Base-by-base conservation (phyloP, 1,284 basidiomycete species). In the Rhizoctonia solani region DNA sequence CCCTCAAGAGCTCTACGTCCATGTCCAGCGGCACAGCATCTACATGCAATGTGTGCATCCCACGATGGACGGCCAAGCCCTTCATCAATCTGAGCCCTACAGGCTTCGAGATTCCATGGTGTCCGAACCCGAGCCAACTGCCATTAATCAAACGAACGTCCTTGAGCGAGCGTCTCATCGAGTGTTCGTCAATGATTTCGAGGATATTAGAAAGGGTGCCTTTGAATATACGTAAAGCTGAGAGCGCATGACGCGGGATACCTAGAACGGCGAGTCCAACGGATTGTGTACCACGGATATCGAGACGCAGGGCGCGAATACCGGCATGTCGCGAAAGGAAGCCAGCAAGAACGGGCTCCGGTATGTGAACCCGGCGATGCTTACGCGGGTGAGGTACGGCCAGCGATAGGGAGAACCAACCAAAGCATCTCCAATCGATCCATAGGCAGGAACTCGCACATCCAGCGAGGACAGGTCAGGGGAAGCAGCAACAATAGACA, bases 91-190 rank as follows among this genome's bases (percentile, higher is more conserved):
- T 50, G 19, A 63, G 34, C n/a, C 32, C 59, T 6, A 49, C 59
- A 3, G 59, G 59, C 34, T 63, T 63, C 37, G 59, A 50, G 29
- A 63, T 49, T 4, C 59, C 59, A 29, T 63, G 59, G 27, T 63
- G 59, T 21, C 59, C 59, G 39, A 63, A 63, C 2, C 59, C 59
- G 9, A 63, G 47, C 59, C 59, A 63, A 23, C 59, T 63, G 21
- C 59, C 59, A 16, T 37, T 47, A 30, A 63, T 63, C 25, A 63
- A n/a, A 13, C 59, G 59, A 41, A 63, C 59, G 16, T 63, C 59
- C 32, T 34, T 49, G 14, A 63, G 49, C 21, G 59, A 63, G 8
- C 59, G 59, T 19, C 59, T 30, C 9, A 63, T 32, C 14, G 59
- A 34, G 37, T 63, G 59, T 42, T 63, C 59, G 23, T 63, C 59